Evolutionary conservation across 2,329 filamentous ascomycete species (phyloP).

Genomic region (Colletotrichum falcatum): DNA sequence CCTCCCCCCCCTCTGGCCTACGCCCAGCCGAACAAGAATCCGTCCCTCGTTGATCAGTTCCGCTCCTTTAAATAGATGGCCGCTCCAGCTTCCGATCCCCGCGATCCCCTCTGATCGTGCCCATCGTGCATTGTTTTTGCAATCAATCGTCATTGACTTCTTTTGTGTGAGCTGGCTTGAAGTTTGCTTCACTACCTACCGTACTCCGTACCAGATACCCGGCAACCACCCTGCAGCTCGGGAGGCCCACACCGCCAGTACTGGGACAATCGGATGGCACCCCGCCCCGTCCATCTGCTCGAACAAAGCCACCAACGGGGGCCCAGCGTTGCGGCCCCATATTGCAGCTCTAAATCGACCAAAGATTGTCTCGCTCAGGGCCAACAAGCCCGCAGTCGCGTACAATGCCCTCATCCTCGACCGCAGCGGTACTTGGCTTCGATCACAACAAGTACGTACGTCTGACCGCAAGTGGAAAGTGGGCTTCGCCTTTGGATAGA

Average conservation of each 20-base stretch:
- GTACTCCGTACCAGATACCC: not conserved
- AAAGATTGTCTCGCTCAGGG: not conserved
- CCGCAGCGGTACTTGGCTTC: conserved; percentile 6
- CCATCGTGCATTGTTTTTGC: conserved; percentile 13
- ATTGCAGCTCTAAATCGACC: not conserved
- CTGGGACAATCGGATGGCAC: not conserved
- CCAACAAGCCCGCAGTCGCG: not conserved
- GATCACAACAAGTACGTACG: conserved; percentile 13
- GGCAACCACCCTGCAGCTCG: not conserved
- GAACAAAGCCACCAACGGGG: not conserved
- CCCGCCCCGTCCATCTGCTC: not conserved
- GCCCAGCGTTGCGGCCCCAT: not conserved
- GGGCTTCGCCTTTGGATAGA: not conserved
- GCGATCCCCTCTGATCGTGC: not conserved
- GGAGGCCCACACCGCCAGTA: not conserved
- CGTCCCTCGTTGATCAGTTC: not conserved
- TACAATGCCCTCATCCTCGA: conserved; percentile 30
- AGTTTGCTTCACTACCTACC: not conserved
- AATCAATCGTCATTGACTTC: not conserved
- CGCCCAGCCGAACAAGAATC: not conserved
- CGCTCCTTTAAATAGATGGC: conserved; percentile 1
- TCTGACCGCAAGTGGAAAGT: not conserved
- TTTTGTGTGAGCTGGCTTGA: conserved; percentile 1
- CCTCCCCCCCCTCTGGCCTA: too few species aligned
- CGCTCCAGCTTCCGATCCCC: conserved; percentile 14